Percentiles rank a stretch among this genome's conserved stretches.
phyloP scores from a whole-genome alignment of 164 flowering plant genomes.

The Umbilicus rupestris region DNA sequence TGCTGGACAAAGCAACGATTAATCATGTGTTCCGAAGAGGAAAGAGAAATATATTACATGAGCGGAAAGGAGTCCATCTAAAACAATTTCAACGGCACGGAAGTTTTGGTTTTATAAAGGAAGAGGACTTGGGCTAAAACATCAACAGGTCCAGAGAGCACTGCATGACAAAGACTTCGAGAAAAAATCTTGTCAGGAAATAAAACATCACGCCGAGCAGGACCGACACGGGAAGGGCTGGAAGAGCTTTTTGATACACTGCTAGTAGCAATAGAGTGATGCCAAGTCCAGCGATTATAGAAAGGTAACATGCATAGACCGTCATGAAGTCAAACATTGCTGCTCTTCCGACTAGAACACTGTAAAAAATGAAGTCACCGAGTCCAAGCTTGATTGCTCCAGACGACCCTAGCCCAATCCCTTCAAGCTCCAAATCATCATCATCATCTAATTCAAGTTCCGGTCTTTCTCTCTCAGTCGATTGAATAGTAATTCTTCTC shows the following conservation, averaged over 20 bases:
- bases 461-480: constrained; percentile 18
- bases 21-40: too few relatives aligned
- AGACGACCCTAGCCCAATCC: constrained; percentile 82
- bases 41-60: not conserved
- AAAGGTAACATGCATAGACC: constrained; percentile 95
- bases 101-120: not conserved
- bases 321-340: constrained; percentile 97
- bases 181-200: constrained; percentile 55
- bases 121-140: constrained; percentile 41
- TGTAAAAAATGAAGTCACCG: constrained; percentile 95
- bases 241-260: constrained; percentile 79
- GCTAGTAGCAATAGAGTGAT: constrained; percentile 75
- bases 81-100: not conserved
- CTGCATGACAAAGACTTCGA: constrained; percentile 75
- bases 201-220: constrained; percentile 81
- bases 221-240: constrained; percentile 93
- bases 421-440: constrained; percentile 53
- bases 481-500: constrained; percentile 17
- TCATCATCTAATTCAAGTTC: constrained; percentile 23
- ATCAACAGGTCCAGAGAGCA: constrained; percentile 72
- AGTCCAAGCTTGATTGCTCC: constrained; percentile 91
- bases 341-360: constrained; percentile 94
- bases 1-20: not conserved
- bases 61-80: not conserved
- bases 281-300: constrained; percentile 93